These are phyloP conservation scores for Mimosa bimucronata DNA, from an alignment of 306 rosid species.

Conservation along the genomic window DNA sequence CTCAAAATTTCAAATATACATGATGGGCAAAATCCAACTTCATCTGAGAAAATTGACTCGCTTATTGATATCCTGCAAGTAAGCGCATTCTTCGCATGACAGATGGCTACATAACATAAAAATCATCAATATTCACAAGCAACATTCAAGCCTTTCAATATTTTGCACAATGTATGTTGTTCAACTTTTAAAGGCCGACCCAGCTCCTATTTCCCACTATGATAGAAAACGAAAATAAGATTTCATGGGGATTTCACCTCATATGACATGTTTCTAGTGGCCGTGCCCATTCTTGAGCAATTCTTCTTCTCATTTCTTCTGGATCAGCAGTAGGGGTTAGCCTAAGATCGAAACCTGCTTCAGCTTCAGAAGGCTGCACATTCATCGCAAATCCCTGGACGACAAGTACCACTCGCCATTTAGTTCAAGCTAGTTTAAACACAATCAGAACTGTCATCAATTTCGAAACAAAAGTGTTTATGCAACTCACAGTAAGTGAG, in stretches of 20 bases:
- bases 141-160: neutral
- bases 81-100: neutral
- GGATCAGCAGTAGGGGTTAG: constrained; percentile 71
- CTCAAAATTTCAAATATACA: constrained; percentile 3
- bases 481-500: constrained; percentile 58
- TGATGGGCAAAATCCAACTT: neutral
- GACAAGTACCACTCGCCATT: constrained; percentile 28
- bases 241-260: constrained; percentile 47
- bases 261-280: constrained; percentile 70
- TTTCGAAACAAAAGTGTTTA: neutral
- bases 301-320: constrained; percentile 65
- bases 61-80: neutral
- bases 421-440: constrained; percentile 2
- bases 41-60: neutral
- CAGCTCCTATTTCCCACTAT: neutral
- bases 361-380: constrained; percentile 91
- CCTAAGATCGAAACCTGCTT: constrained; percentile 84
- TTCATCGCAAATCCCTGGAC: constrained; percentile 95
- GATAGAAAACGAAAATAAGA: neutral
- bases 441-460: neutral
- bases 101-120: constrained; percentile 5
- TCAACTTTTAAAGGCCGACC: neutral
- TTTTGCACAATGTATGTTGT: neutral
- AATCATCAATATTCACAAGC: neutral
- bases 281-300: constrained; percentile 82